Base-by-base conservation (phyloP, 2,329 filamentous ascomycete species). In the Aspergillus viridinutans region DNA sequence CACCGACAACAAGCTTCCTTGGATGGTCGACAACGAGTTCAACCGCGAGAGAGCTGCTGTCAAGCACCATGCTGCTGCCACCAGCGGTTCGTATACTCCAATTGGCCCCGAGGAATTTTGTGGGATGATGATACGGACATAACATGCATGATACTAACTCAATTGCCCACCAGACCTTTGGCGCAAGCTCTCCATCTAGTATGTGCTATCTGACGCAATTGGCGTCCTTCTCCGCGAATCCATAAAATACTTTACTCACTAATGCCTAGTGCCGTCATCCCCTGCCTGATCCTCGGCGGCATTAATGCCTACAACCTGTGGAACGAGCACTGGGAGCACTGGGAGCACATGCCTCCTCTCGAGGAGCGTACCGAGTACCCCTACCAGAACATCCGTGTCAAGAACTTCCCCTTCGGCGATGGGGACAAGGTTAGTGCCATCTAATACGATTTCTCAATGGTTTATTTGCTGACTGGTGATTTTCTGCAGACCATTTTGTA, bases 321-420 rank as follows among this genome's bases (percentile, higher is more conserved):
- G 91, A 87, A 85, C 70, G 90, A 95, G 81, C 94, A 99, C 80
- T 97, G 93, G 93, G 90, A 95, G 80, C 94, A 99, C 84, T 91
- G 89, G 85, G 80, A 77, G 53, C 93, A 97, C 80, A 80, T 90
- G 77, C 85, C 89, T 59, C 90, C 94, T 65, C 82, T 93, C 67
- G 91, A 96, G 82, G 94, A 99, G 81, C 89, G 90, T 73, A 80
- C 84, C 70, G 90, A 97, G 82, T 99, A 97, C 80, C 81, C 92
- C 59, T 99, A 96, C 86, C 90, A 96, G 85, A 99, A 99, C 84
- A 90, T 99, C 77, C 90, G 94, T 75, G 85, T 85, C 76, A 97
- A 94, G 88, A 97, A 96, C 85, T 99, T 80, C 83, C 87, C 85
- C 72, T 99, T 90, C 90, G 92, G 93, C 66, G 83, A 97, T 73